phyloP scores from a whole-genome alignment of 2,329 filamentous ascomycete genomes.

The Penicillium olsonii region DNA sequence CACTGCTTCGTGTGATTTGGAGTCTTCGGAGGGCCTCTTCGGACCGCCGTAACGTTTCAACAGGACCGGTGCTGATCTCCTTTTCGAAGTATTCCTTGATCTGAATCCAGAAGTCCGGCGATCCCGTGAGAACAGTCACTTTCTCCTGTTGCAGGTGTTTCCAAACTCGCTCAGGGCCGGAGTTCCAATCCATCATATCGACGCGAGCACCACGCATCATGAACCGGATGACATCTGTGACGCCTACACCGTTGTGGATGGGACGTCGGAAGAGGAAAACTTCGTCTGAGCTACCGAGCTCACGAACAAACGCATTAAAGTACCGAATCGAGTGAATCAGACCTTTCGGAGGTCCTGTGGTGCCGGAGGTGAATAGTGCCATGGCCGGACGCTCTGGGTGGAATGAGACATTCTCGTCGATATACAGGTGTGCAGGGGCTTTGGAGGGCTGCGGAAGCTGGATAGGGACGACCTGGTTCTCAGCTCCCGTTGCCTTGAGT shows the following conservation, averaged over 20 bases:
- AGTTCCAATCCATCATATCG: neutral
- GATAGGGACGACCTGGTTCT: neutral
- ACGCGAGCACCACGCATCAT: neutral
- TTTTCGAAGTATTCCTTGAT: neutral
- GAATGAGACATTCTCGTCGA: no score
- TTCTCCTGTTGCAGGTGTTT: neutral
- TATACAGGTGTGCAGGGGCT: neutral
- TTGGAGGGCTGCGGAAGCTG: neutral
- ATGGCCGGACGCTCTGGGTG: neutral
- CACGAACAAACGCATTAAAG: neutral
- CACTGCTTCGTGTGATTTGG: no score
- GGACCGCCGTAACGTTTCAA: neutral
- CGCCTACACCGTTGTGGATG: neutral
- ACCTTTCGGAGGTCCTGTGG: conserved; percentile 8
- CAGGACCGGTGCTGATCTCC: neutral
- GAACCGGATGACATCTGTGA: neutral
- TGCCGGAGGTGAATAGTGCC: conserved; percentile 7
- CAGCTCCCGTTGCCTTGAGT: no score
- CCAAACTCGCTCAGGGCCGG: neutral
- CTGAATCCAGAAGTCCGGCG: neutral
- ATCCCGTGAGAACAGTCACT: neutral
- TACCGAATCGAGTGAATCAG: conserved; percentile 1
- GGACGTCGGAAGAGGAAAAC: neutral
- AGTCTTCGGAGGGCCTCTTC: no score
- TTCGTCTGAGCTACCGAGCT: neutral